Evolutionary conservation across 2,329 filamentous ascomycete species (phyloP), one percentile per base, ranked within the genome.

Genomic region (Neofusicoccum ribis): DNA sequence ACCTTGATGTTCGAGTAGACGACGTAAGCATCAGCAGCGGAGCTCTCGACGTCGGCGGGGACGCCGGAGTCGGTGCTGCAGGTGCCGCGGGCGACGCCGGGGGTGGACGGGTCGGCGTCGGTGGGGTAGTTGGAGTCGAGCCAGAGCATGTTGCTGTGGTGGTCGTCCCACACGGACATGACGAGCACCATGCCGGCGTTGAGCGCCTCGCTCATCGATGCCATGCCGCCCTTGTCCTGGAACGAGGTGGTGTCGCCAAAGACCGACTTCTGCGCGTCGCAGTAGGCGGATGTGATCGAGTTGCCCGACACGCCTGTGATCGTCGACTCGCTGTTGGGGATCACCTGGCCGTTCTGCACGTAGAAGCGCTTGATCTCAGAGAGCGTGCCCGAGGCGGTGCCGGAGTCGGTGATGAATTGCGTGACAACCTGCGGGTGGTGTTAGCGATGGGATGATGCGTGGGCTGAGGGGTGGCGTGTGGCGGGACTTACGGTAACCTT

Each of bases 131-230:
- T 83, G 69, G 83, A 84, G 79, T 91, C 89, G 69, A 91, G 84
- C 89, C 89, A 91, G 72, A 88, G 84, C 88, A 91, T 91, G 76
- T 88, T 82, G 70, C 83, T 76, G 68, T 83, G 76, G 77, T 89
- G 83, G 76, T 90, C 88, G 72, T 89, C 85, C 81, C 81, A 84
- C 65, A 87, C 74, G 58, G 80, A 82, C 78, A 89, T 80, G 64
- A 87, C 86, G 15, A 89, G 80, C 11, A 62, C 63, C 63, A 65
- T 65, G 47, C 63, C 63, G 44, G 63, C 34, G 44, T 65, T 47
- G 37, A 71, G 67, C 5, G 70, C 69, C 54, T 66, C 62, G 4
- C 65, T 63, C 70, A 72, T 72, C 49, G 62, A 61, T 12, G 69
- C 68, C 63, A 69, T 63, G 37, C 70, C 70, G 39, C 87, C 87